phyloP scores from a whole-genome alignment of 257 asterid genomes.

The Ajuga chamaepitys region DNA sequence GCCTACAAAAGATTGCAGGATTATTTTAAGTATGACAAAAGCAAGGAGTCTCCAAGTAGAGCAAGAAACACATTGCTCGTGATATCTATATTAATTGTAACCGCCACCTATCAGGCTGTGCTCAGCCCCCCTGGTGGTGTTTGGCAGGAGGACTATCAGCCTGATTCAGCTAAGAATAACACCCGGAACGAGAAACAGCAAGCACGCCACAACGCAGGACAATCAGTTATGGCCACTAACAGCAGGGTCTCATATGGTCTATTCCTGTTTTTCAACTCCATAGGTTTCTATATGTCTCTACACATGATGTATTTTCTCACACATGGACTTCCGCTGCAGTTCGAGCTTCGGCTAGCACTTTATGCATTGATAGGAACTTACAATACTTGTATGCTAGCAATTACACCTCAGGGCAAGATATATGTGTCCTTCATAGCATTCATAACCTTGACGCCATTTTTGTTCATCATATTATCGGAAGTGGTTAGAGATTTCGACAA shows the following conservation, averaged over 20 bases:
- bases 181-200: background rate
- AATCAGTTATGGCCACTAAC: slow-evolving; percentile 36
- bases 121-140: slow-evolving; percentile 60
- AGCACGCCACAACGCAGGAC: slow-evolving; percentile 29
- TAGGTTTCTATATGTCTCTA: slow-evolving; percentile 41
- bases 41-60: slow-evolving; percentile 27
- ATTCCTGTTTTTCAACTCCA: slow-evolving; percentile 39
- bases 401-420: slow-evolving; percentile 16
- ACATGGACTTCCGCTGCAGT: slow-evolving; percentile 25
- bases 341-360: slow-evolving; percentile 35
- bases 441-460: slow-evolving; percentile 16
- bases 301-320: slow-evolving; percentile 38
- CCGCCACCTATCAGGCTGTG: slow-evolving; percentile 47
- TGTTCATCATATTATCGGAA: background rate
- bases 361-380: slow-evolving; percentile 29
- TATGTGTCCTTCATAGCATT: background rate
- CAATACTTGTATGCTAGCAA: slow-evolving; percentile 29
- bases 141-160: slow-evolving; percentile 38
- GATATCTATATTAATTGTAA: slow-evolving; percentile 35
- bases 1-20: slow-evolving; percentile 19
- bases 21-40: slow-evolving; percentile 26
- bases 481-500: slow-evolving; percentile 16
- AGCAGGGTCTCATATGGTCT: slow-evolving; percentile 12
- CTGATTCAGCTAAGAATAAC: background rate
- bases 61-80: slow-evolving; percentile 34